Conservation (phyloP, 176 grass and related monocot genomes). For the Oryza officinalis region DNA sequence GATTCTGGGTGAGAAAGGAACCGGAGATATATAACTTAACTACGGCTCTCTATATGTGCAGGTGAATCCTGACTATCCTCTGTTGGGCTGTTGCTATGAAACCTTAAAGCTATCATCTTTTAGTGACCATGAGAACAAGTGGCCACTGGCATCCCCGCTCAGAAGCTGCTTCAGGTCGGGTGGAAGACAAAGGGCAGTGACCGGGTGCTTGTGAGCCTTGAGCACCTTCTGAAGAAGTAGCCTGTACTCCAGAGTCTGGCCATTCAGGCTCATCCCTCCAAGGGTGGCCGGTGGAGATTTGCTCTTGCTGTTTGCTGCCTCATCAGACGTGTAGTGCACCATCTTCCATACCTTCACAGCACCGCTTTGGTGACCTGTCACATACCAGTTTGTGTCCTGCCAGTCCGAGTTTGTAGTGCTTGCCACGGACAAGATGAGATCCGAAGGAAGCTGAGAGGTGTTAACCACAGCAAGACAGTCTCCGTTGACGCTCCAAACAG, state of each 20-base stretch:
- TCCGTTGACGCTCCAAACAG: constrained; percentile 92
- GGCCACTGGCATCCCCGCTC: constrained; percentile 80
- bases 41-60: constrained; percentile 35
- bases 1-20: constrained; percentile 32
- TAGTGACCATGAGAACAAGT: constrained; percentile 85
- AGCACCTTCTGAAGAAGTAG: constrained; percentile 92
- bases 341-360: constrained; percentile 99
- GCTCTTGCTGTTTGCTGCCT: constrained; percentile 51
- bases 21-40: constrained; percentile 43
- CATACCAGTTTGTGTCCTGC: constrained; percentile 94
- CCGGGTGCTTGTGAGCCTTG: constrained; percentile 91
- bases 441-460: constrained; percentile 95
- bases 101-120: constrained; percentile 85
- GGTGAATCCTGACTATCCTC: constrained; percentile 31
- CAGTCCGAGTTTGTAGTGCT: constrained; percentile 81
- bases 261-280: constrained; percentile 57
- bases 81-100: constrained; percentile 47
- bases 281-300: constrained; percentile 48
- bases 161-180: constrained; percentile 90
- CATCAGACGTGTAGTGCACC: constrained; percentile 82
- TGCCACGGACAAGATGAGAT: constrained; percentile 94
- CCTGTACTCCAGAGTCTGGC: constrained; percentile 74
- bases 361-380: constrained; percentile 97
- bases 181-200: constrained; percentile 89
- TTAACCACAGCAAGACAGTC: constrained; percentile 95